phyloP scores from a whole-genome alignment of 1,284 basidiomycete genomes.

The Puccinia triticina region DNA sequence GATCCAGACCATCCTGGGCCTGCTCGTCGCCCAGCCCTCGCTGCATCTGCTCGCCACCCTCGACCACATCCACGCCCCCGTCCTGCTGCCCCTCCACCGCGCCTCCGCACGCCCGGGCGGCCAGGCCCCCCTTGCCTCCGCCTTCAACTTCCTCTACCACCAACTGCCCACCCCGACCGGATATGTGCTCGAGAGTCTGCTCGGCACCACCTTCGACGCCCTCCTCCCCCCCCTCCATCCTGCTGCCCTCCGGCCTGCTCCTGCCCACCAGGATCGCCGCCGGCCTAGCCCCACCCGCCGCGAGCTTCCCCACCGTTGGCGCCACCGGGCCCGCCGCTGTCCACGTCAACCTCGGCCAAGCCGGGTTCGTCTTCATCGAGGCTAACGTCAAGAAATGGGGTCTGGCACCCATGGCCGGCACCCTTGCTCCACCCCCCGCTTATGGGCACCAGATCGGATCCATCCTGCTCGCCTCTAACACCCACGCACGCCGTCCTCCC shows the following conservation, averaged over 20 bases:
- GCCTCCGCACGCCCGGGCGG: constrained; percentile 57
- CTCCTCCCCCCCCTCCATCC: no score
- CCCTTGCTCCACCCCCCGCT: constrained; percentile 89
- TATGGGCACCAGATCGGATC: constrained; percentile 93
- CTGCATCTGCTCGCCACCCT: constrained; percentile 80
- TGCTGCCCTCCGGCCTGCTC: no score
- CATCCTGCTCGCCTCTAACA: constrained; percentile 70
- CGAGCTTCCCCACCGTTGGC: constrained; percentile 90
- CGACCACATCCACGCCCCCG: constrained; percentile 78
- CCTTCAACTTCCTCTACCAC: constrained; percentile 93
- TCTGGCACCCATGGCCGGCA: constrained; percentile 88
- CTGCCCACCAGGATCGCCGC: no score
- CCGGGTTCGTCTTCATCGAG: constrained; percentile 95
- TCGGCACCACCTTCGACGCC: constrained; percentile 84
- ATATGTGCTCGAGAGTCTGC: constrained; percentile 88
- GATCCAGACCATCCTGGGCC: constrained; percentile 68
- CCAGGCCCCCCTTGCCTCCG: constrained; percentile 64
- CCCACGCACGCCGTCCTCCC: background rate
- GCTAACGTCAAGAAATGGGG: constrained; percentile 99
- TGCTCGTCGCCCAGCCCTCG: constrained; percentile 69
- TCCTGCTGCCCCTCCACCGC: constrained; percentile 67
- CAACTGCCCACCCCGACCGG: constrained; percentile 87
- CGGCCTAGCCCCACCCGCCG: no score
- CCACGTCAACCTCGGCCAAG: constrained; percentile 92
- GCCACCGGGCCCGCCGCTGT: constrained; percentile 91